Base-by-base conservation (phyloP, 2,329 filamentous ascomycete genomes). In the Corynespora cassiicola region DNA sequence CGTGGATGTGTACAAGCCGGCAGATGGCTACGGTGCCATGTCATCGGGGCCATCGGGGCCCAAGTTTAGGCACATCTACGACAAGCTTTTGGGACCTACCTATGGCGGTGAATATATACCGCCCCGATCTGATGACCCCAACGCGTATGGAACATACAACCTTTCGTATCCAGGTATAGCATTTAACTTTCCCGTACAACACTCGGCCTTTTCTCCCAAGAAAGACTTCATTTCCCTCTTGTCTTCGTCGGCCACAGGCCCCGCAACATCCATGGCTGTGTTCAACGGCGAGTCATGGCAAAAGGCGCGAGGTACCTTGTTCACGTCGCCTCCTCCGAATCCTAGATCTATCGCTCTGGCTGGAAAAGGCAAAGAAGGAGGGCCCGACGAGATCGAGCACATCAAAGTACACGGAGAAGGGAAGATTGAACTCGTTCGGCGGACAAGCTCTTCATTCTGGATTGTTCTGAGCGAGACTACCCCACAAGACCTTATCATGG, bases 141-240 rank as follows among this genome's bases (percentile, higher is more conserved):
- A 60, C 11, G 65, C 76, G 11, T 73, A 77, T 42, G 91, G 91
- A 11, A 87, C 83, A 15, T 99, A 97, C 62, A 84, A 96, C 21
- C 75, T 99, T 21, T 97, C 92, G 2, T 99, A 96, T 69, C 91
- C 92, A 1, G 94, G 94, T 0, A 84, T 99, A 19, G 90, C 92
- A 0, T 96, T 97, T 65, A 91, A 87, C 23, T 99, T 99, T 52
- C 84, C 89, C 1, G 75, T 97, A 19, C 79, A 85, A 32, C 75
- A 81, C 41, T 84, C 86, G 1, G 81, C 84, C 15, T 96, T 90
- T 76, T 88, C 87, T 3, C 79, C 85, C 1, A 78, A 82, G 36
- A 80, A 81, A 45, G 91, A 97, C 61, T 90, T 95, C 47, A 90
- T 96, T 19, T 86, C 89, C 1, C 73, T 96, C 23, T 78, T 97